These are phyloP conservation scores for Solanum chiquidenum DNA, from an alignment of 257 asterid genomes.

Conservation along the genomic window DNA sequence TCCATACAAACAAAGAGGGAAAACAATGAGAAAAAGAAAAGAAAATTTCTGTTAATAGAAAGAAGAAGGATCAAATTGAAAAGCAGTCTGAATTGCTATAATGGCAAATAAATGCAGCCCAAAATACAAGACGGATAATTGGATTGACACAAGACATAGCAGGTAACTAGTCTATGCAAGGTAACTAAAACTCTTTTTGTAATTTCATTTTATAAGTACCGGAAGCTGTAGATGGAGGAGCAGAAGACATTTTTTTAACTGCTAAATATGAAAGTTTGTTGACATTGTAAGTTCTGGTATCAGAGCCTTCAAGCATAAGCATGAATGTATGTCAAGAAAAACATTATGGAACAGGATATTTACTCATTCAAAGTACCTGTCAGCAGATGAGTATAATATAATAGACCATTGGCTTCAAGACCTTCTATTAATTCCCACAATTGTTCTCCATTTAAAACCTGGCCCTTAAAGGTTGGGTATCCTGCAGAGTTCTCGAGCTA, in stretches of 20 bases:
- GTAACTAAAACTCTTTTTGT: neutral
- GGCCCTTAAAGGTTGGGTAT: conserved; percentile 93
- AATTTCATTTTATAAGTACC: neutral
- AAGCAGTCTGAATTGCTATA: neutral
- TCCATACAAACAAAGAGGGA: neutral
- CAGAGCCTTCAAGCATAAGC: neutral
- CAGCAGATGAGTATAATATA: conserved; percentile 86
- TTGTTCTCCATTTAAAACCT: conserved; percentile 90
- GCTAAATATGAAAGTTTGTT: neutral
- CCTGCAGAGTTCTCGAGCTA: conserved; percentile 42
- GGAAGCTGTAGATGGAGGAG: neutral
- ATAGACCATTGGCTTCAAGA: conserved; percentile 77
- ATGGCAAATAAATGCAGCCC: neutral
- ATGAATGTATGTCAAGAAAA: neutral
- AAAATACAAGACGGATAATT: neutral
- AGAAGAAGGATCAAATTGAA: neutral
- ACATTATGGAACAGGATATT: neutral
- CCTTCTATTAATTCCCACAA: conserved; percentile 95
- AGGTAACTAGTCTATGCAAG: neutral
- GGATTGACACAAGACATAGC: neutral
- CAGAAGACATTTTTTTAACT: neutral
- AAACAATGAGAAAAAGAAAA: neutral
- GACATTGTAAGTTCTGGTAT: neutral
- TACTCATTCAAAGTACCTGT: conserved; percentile 47
- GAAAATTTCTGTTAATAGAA: neutral